These are phyloP conservation scores for Phytophthora brassicae DNA, from an alignment of 352 stramenopile species.

Conservation along the genomic window DNA sequence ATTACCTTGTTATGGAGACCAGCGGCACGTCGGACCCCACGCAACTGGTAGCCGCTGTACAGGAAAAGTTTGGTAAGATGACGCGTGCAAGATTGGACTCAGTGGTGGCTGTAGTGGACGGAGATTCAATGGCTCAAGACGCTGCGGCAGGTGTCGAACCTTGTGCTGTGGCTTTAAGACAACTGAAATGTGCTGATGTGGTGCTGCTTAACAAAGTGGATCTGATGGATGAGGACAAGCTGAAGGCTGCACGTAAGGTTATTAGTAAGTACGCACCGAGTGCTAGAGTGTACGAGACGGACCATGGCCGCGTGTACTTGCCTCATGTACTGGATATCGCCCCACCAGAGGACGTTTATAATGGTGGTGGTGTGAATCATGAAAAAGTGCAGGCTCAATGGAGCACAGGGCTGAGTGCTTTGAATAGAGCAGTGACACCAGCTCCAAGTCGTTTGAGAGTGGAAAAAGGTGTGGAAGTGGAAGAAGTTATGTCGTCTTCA, in stretches of 20 bases:
- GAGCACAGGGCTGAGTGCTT: slow-evolving; percentile 45
- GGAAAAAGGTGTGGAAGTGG: slow-evolving; percentile 4
- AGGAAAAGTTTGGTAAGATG: slow-evolving; percentile 80
- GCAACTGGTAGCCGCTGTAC: slow-evolving; percentile 60
- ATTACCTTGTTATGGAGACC: slow-evolving; percentile 80
- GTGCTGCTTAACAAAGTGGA: slow-evolving; percentile 87
- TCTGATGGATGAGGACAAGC: slow-evolving; percentile 42
- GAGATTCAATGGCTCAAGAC: slow-evolving; percentile 62
- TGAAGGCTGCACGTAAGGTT: slow-evolving; percentile 32
- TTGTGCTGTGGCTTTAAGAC: slow-evolving; percentile 51
- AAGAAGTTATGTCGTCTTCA: not conserved
- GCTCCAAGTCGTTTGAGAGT: slow-evolving; percentile 40
- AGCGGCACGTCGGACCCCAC: slow-evolving; percentile 76
- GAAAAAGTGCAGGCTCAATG: slow-evolving; percentile 65
- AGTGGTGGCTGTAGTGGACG: slow-evolving; percentile 77
- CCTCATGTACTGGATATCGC: slow-evolving; percentile 74
- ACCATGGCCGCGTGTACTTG: slow-evolving; percentile 62
- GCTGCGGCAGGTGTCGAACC: slow-evolving; percentile 21
- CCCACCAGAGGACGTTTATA: slow-evolving; percentile 52
- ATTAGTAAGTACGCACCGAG: slow-evolving; percentile 47
- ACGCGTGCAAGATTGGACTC: slow-evolving; percentile 76
- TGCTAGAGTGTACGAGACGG: slow-evolving; percentile 69
- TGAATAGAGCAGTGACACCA: slow-evolving; percentile 16
- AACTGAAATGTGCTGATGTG: slow-evolving; percentile 73
- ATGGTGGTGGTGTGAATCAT: slow-evolving; percentile 56